A percentile compares a stretch with the other conserved stretches of the same genome.
Conservation (phyloP, 1,139 yeast species). For the Scheffersomyces parashehatae region DNA sequence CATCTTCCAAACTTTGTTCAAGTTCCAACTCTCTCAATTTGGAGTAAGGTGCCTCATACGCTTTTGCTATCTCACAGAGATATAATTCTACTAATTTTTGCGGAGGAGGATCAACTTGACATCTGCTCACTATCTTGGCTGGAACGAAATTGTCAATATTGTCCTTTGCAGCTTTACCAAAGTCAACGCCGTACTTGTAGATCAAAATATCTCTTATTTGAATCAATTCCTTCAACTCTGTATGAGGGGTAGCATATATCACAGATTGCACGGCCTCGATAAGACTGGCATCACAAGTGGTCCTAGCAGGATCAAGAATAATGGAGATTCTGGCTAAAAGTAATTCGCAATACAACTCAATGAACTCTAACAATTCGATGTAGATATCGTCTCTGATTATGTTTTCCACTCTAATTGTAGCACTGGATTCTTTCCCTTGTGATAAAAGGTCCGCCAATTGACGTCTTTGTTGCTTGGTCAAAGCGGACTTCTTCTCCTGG, state of each 20-base stretch:
- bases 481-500: conserved; percentile 79
- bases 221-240: conserved; percentile 74
- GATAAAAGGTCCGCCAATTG: conserved; percentile 70
- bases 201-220: conserved; percentile 63
- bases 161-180: conserved; percentile 62
- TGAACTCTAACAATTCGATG: conserved; percentile 74
- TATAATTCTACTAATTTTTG: conserved; percentile 67
- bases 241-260: conserved; percentile 67
- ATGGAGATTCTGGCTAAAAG: conserved; percentile 72
- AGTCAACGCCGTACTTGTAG: conserved; percentile 62
- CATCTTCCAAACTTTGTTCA: conserved; percentile 19
- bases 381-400: conserved; percentile 83
- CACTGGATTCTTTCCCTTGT: conserved; percentile 78
- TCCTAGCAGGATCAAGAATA: conserved; percentile 39
- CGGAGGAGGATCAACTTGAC: conserved; percentile 69
- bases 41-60: conserved; percentile 76
- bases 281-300: conserved; percentile 60
- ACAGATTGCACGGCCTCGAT: conserved; percentile 75
- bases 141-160: conserved; percentile 59
- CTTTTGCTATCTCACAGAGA: conserved; percentile 75
- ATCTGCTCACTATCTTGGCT: conserved; percentile 60
- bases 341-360: conserved; percentile 84
- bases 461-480: conserved; percentile 80
- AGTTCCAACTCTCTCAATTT: conserved; percentile 44
- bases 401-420: conserved; percentile 81